Evolutionary conservation across 2,329 filamentous ascomycete genomes (phyloP).

Genomic region (Blastomyces silverae): DNA sequence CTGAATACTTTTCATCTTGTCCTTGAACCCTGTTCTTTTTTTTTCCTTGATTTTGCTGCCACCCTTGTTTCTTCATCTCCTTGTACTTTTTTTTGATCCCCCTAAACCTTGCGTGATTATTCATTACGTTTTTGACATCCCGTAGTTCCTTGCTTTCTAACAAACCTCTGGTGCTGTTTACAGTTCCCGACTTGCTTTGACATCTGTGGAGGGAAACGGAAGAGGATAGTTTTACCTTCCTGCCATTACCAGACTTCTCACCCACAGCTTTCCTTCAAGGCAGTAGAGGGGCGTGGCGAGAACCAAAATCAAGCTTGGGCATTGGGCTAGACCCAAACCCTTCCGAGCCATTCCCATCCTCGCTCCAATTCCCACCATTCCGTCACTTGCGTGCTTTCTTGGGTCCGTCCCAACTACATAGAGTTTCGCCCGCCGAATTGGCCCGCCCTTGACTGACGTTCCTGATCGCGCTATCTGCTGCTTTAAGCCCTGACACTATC

Average conservation of each 20-base stretch:
- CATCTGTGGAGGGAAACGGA: slow-evolving; percentile 7
- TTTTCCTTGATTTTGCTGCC: neutral
- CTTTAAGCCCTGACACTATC: slow-evolving; percentile 8
- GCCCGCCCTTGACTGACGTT: slow-evolving; percentile 9
- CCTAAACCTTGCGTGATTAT: neutral
- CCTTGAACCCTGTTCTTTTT: neutral
- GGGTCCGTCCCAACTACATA: neutral
- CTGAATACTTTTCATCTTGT: neutral
- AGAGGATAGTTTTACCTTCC: slow-evolving; percentile 6
- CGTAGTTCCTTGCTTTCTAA: slow-evolving; percentile 5
- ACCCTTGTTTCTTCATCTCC: slow-evolving; percentile 3
- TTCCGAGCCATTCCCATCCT: neutral
- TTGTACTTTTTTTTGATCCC: neutral
- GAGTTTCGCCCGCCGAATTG: slow-evolving; percentile 10
- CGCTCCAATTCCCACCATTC: neutral
- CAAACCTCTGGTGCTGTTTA: slow-evolving; percentile 2
- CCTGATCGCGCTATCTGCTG: slow-evolving; percentile 13
- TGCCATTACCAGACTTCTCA: slow-evolving; percentile 2
- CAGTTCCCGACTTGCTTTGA: slow-evolving; percentile 5
- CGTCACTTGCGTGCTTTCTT: slow-evolving; percentile 2
- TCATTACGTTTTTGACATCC: neutral
- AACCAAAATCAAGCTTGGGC: slow-evolving; percentile 3
- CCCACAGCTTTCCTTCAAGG: neutral
- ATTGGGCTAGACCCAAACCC: slow-evolving; percentile 9
- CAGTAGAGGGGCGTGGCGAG: slow-evolving; percentile 7